A percentile compares a stretch with the other conserved stretches of the same genome.
phyloP scores from a whole-genome alignment of 805 yeast species.

The Torulaspora gathmanii region DNA sequence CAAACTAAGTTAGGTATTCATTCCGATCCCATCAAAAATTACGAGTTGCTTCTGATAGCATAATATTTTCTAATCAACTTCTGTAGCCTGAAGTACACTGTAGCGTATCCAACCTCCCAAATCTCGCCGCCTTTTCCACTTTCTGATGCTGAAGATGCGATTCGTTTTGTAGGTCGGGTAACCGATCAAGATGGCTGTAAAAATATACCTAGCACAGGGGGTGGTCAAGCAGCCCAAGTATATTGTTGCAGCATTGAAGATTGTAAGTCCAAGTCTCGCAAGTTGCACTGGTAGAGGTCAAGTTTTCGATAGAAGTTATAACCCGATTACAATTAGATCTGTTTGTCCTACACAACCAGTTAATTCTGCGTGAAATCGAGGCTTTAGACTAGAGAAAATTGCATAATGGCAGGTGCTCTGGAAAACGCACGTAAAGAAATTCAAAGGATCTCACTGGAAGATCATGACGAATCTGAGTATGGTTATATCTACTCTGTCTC shows the following conservation, averaged over 20 bases:
- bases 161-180: constrained; percentile 6
- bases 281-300: not conserved
- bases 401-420: constrained; percentile 80
- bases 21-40: no score
- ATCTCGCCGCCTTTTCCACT: not conserved
- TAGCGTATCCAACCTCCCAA: no score
- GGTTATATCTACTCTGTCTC: constrained; percentile 93
- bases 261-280: not conserved
- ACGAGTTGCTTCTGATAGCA: no score
- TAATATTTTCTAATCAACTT: no score
- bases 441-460: constrained; percentile 76
- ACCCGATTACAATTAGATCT: not conserved
- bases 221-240: constrained; percentile 6
- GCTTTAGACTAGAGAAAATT: constrained; percentile 5
- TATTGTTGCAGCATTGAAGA: constrained; percentile 1
- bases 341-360: not conserved
- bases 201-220: constrained; percentile 10
- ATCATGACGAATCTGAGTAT: constrained; percentile 67
- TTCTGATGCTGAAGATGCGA: not conserved
- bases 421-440: constrained; percentile 96
- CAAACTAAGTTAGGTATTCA: no score
- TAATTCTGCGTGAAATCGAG: not conserved
- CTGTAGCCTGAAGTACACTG: no score
- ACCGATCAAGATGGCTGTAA: constrained; percentile 11
- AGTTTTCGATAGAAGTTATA: not conserved